These are phyloP conservation scores for Pseudopithomyces maydicus DNA, from an alignment of 2,329 filamentous ascomycete species.

Conservation along the genomic window DNA sequence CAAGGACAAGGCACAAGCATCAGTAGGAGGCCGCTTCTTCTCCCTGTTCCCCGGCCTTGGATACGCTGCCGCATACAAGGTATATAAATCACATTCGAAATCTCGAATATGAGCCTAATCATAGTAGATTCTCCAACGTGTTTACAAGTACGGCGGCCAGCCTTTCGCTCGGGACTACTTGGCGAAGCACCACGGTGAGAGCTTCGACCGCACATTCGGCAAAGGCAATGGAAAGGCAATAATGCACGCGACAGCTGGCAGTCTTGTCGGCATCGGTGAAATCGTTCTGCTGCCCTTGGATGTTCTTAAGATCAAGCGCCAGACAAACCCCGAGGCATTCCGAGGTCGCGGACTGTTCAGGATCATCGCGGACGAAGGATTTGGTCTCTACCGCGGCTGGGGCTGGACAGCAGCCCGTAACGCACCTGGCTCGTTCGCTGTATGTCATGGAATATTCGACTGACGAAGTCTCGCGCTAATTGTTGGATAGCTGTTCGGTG, in stretches of 20 bases:
- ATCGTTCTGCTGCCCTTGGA: constrained; percentile 94
- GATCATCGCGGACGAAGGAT: constrained; percentile 92
- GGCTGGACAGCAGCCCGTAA: constrained; percentile 98
- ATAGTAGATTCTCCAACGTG: constrained; percentile 77
- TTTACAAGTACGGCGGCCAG: constrained; percentile 99
- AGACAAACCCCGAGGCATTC: constrained; percentile 99
- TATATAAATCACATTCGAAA: constrained; percentile 36
- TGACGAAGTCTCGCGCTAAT: constrained; percentile 18
- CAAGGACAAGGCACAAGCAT: constrained; percentile 79
- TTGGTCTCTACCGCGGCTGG: constrained; percentile 94
- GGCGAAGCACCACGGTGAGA: constrained; percentile 74
- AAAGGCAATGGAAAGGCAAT: constrained; percentile 98
- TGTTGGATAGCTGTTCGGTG: constrained; percentile 79
- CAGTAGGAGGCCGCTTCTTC: constrained; percentile 78
- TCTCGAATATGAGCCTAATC: constrained; percentile 15
- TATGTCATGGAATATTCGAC: constrained; percentile 54
- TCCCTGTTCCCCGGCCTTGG: constrained; percentile 96
- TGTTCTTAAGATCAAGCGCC: constrained; percentile 98
- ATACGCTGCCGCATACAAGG: constrained; percentile 97
- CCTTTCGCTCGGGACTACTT: constrained; percentile 93
- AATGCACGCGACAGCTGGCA: constrained; percentile 94
- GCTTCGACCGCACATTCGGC: constrained; percentile 89
- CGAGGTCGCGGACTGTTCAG: constrained; percentile 86
- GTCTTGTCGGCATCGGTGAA: constrained; percentile 95
- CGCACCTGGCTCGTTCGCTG: constrained; percentile 93